Evolutionary conservation across 2,329 filamentous ascomycete genomes (phyloP).

Genomic region (Aschersonia sp.): DNA sequence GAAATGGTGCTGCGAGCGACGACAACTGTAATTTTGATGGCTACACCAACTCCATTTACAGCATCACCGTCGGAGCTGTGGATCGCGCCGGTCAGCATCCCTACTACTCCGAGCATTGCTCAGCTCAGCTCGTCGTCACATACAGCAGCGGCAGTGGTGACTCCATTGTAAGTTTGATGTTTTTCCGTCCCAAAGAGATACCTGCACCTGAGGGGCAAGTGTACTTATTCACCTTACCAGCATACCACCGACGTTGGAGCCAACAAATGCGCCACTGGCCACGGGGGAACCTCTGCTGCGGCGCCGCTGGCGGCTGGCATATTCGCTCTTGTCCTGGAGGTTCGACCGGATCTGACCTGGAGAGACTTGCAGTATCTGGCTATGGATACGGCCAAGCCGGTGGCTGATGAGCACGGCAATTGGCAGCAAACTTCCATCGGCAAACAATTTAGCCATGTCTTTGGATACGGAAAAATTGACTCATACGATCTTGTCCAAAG

Average conservation of each 20-base stretch:
- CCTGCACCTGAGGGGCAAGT: no score
- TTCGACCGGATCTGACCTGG: conserved; percentile 80
- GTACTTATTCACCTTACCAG: conserved; percentile 13
- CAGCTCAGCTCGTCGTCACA: conserved; percentile 86
- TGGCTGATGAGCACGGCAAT: conserved; percentile 53
- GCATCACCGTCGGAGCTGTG: conserved; percentile 88
- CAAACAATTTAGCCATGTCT: conserved; percentile 84
- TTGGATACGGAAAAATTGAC: conserved; percentile 91
- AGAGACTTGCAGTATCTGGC: conserved; percentile 88
- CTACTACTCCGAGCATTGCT: conserved; percentile 93
- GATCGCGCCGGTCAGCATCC: conserved; percentile 79
- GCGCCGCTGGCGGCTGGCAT: conserved; percentile 87
- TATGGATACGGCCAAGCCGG: conserved; percentile 66
- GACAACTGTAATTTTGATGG: conserved; percentile 99
- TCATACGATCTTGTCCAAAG: conserved; percentile 71
- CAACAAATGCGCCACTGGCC: conserved; percentile 58
- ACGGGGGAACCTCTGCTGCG: conserved; percentile 91
- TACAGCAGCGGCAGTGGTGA: conserved; percentile 87
- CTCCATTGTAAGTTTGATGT: conserved; percentile 47
- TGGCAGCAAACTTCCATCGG: conserved; percentile 75
- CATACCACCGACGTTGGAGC: conserved; percentile 90
- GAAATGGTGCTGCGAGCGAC: conserved; percentile 72
- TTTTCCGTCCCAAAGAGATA: no score
- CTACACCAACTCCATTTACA: conserved; percentile 99
- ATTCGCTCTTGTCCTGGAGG: conserved; percentile 73